Conservation (phyloP, 1,284 basidiomycete genomes). For the Pterulicium gracile region DNA sequence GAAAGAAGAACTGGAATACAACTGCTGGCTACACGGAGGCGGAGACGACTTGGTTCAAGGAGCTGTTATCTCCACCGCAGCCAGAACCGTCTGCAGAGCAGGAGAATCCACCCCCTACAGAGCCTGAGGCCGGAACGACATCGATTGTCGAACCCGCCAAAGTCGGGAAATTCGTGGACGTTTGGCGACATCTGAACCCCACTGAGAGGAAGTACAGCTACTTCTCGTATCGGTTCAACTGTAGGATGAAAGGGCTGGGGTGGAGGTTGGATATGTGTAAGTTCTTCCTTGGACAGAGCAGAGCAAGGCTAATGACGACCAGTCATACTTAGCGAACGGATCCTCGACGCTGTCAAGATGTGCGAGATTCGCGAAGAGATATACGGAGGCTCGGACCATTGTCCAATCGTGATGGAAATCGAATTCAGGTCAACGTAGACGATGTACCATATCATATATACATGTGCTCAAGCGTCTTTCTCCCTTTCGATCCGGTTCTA, state of each 20-base stretch:
- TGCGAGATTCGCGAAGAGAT: conserved; percentile 79
- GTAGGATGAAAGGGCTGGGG: conserved; percentile 70
- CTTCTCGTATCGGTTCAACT: conserved; percentile 79
- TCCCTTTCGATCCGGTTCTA: too few species aligned
- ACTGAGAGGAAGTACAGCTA: conserved; percentile 68
- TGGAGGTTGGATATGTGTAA: conserved; percentile 84
- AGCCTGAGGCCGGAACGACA: too few species aligned
- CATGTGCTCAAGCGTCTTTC: too few species aligned
- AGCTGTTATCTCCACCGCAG: conserved; percentile 43
- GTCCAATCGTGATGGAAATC: conserved; percentile 70
- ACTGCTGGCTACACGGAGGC: conserved; percentile 71
- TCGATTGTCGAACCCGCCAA: conserved; percentile 18
- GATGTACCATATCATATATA: too few species aligned
- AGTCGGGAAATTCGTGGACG: conserved; percentile 55
- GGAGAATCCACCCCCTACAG: not conserved
- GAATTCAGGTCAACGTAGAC: too few species aligned
- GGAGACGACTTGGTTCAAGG: conserved; percentile 62
- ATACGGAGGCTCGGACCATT: conserved; percentile 79
- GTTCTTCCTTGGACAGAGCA: conserved; percentile 18
- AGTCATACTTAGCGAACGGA: conserved; percentile 67
- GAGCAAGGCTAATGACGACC: conserved; percentile 3
- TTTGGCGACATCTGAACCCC: conserved; percentile 75
- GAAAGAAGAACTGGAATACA: conserved; percentile 71
- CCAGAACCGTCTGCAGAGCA: not conserved
- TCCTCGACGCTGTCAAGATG: conserved; percentile 51